Base-by-base conservation (phyloP, 1,284 basidiomycete genomes). In the Bjerkandera adusta region DNA sequence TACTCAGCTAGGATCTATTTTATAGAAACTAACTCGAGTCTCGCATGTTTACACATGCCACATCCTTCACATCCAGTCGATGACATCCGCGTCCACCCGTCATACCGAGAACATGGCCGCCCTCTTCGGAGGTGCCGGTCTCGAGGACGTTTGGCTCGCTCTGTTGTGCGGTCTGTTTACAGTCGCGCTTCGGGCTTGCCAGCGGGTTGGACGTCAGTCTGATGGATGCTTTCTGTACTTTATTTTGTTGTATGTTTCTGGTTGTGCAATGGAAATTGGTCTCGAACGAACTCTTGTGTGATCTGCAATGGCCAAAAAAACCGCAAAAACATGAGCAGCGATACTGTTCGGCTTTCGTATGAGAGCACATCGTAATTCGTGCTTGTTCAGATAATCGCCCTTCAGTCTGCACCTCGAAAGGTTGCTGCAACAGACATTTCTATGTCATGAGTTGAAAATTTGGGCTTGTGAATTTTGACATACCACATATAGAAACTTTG, bases 1-100 rank as follows among this genome's bases (percentile, higher is more conserved):
- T 87, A 87, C 84, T 87, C 84, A 84, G 75, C 76, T 78, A 86
- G 84, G 84, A 87, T 87, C 85, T 87, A 77, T 87, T 87, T 77
- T 82, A 86, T 83, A 87, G 84, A 81, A 82, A 83, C 85, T 87
- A 83, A 86, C 84, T 83, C 81, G 75, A 84, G 82, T 86, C 82
- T 84, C 79, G 84, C 84, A 85, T 85, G 83, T 86, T 83, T 85
- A 85, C 76, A 76, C 81, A 83, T 86, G 83, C 83, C 83, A 67
- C 79, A 81, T 79, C 73, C 76, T 83, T 83, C 76, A 77, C 76
- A 77, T 85, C 79, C 83, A 82, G 71, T 83, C 75, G 84, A 87
- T 87, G 84, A 85, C 72, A 68, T 42, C 47, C 60, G 76, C 81
- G 72, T 73, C 76, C 75, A 59, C 81, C 83, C 82, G 83, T 85